These are phyloP conservation scores for Funneliformis geosporum DNA, from an alignment of 192 early-diverging fungal species.

Conservation along the genomic window DNA sequence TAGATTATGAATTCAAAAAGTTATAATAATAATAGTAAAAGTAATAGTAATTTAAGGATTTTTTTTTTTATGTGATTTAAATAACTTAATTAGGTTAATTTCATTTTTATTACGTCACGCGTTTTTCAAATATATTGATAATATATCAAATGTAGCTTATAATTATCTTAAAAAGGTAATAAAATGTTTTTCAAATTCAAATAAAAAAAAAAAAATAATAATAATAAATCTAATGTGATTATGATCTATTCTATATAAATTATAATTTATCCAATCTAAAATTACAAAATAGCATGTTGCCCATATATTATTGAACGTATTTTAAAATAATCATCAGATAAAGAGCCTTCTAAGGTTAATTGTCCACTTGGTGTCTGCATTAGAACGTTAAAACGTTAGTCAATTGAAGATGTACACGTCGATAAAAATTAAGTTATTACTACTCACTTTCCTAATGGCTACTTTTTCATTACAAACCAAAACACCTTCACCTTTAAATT, in stretches of 20 bases:
- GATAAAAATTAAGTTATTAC: constrained; percentile 32
- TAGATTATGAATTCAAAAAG: not conserved
- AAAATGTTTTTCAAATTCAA: too few relatives aligned
- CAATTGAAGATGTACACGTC: not conserved
- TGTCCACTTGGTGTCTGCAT: constrained; percentile 46
- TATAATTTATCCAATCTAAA: not conserved
- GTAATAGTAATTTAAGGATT: too few relatives aligned
- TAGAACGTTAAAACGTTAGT: not conserved
- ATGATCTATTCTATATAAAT: not conserved
- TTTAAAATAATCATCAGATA: constrained; percentile 71
- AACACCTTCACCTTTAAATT: constrained; percentile 82
- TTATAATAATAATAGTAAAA: too few relatives aligned
- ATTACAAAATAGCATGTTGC: constrained; percentile 73
- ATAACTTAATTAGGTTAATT: not conserved
- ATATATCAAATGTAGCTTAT: too few relatives aligned
- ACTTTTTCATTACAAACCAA: constrained; percentile 83
- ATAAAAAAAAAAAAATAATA: not conserved
- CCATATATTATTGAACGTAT: constrained; percentile 70
- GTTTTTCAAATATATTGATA: too few relatives aligned
- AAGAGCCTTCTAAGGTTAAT: constrained; percentile 60
- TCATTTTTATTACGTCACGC: not conserved
- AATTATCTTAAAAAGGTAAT: too few relatives aligned
- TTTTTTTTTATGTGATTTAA: not conserved
- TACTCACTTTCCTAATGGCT: constrained; percentile 60
- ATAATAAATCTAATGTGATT: too few relatives aligned